Evolutionary conservation across 371 early-diverging fungal species (phyloP).

Genomic region (Lichtheimia ornata): DNA sequence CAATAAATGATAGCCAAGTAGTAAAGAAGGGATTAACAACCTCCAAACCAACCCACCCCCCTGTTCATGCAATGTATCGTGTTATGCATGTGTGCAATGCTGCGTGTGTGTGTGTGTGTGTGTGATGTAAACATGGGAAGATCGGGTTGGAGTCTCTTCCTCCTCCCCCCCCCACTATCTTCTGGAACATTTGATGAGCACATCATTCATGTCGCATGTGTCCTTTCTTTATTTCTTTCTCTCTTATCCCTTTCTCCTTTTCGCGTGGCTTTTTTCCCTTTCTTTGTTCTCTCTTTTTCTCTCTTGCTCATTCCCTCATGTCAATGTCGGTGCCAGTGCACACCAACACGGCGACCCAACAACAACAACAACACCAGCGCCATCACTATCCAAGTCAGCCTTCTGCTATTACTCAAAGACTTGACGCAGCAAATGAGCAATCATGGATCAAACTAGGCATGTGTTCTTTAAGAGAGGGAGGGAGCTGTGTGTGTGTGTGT

Average conservation of each 20-base stretch:
- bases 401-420: constrained; percentile 48
- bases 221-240: constrained; percentile 6
- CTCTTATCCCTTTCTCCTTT: constrained; percentile 10
- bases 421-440: constrained; percentile 71
- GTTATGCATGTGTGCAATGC: neutral
- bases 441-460: constrained; percentile 79
- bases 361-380: no score
- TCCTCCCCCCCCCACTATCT: neutral
- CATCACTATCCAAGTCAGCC: no score
- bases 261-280: constrained; percentile 2
- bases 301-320: constrained; percentile 6
- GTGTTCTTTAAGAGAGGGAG: constrained; percentile 6
- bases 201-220: constrained; percentile 7
- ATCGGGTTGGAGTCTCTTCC: neutral
- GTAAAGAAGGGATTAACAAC: neutral
- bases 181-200: neutral
- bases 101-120: neutral
- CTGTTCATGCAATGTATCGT: neutral
- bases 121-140: neutral
- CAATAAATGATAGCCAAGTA: neutral
- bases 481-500: neutral
- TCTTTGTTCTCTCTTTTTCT: constrained; percentile 8
- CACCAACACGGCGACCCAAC: no score
- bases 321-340: no score
- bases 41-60: neutral